Conservation (phyloP, 2,329 filamentous ascomycete species). For the Claviceps sp. region DNA sequence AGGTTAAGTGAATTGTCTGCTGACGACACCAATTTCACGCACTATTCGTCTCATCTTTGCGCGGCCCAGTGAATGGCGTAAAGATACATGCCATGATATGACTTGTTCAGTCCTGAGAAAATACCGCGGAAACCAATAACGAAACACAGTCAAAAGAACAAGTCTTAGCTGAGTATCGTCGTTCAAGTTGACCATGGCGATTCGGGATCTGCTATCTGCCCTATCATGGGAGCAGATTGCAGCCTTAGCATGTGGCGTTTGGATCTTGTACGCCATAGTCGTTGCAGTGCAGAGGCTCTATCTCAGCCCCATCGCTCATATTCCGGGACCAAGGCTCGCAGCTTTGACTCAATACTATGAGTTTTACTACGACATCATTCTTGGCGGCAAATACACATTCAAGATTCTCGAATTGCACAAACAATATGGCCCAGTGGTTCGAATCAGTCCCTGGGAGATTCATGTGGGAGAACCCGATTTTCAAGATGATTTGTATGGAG, state of each 20-base stretch:
- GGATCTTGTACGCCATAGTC: constrained; percentile 17
- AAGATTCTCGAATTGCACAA: constrained; percentile 28
- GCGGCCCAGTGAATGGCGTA: neutral
- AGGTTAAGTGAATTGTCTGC: neutral
- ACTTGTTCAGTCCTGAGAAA: neutral
- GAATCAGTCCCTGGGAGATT: constrained; percentile 27
- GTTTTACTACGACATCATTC: constrained; percentile 29
- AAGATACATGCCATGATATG: neutral
- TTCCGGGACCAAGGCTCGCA: constrained; percentile 26
- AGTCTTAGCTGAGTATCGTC: neutral
- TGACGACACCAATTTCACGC: neutral
- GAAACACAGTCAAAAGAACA: neutral
- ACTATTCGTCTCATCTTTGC: neutral
- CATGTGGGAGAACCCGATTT: constrained; percentile 25
- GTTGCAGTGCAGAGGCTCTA: constrained; percentile 20
- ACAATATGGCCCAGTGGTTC: constrained; percentile 26
- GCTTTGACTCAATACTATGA: constrained; percentile 27
- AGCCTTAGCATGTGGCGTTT: constrained; percentile 13
- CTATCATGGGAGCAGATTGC: constrained; percentile 14
- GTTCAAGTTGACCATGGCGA: constrained; percentile 1
- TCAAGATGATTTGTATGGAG: constrained; percentile 25
- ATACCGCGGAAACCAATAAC: neutral
- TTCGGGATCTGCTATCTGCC: constrained; percentile 11
- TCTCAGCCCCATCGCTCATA: constrained; percentile 24
- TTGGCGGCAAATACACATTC: constrained; percentile 28